phyloP scores from a whole-genome alignment of 305 asterid genomes.

The Plantago coronopus region DNA sequence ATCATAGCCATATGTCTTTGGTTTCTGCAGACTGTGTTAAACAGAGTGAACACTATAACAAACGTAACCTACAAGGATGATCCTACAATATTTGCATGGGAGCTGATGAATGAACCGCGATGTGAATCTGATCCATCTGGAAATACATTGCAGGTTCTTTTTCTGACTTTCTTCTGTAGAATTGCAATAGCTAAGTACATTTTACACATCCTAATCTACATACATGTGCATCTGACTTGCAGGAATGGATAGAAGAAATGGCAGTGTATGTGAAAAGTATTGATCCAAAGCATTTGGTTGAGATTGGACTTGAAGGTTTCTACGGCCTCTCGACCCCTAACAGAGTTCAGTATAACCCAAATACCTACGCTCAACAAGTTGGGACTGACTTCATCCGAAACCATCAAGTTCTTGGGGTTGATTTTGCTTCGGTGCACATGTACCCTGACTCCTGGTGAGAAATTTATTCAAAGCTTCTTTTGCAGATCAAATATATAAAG shows the following conservation, averaged over 20 bases:
- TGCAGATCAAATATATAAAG: background rate
- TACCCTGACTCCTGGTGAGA: slow-evolving; percentile 84
- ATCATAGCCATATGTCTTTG: background rate
- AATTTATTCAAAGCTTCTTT: background rate
- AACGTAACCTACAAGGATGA: slow-evolving; percentile 83
- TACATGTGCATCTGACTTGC: background rate
- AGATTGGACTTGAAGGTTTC: slow-evolving; percentile 88
- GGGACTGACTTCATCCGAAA: slow-evolving; percentile 97
- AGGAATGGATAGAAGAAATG: slow-evolving; percentile 92
- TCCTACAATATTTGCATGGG: slow-evolving; percentile 89
- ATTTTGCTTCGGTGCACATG: slow-evolving; percentile 87
- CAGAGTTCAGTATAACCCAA: slow-evolving; percentile 66
- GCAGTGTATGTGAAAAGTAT: slow-evolving; percentile 73
- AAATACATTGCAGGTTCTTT: slow-evolving; percentile 58
- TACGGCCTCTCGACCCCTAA: slow-evolving; percentile 80
- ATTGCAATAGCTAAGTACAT: background rate
- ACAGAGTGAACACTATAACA: slow-evolving; percentile 69
- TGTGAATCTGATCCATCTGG: slow-evolving; percentile 87
- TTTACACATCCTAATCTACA: no score
- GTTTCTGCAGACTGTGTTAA: slow-evolving; percentile 52
- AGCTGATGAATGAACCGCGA: slow-evolving; percentile 86
- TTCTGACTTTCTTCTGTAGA: background rate
- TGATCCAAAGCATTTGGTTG: slow-evolving; percentile 81
- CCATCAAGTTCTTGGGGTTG: slow-evolving; percentile 87
- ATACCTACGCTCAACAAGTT: slow-evolving; percentile 65